phyloP scores from a whole-genome alignment of 805 yeast genomes.

The Barnettozyma sucrosica region DNA sequence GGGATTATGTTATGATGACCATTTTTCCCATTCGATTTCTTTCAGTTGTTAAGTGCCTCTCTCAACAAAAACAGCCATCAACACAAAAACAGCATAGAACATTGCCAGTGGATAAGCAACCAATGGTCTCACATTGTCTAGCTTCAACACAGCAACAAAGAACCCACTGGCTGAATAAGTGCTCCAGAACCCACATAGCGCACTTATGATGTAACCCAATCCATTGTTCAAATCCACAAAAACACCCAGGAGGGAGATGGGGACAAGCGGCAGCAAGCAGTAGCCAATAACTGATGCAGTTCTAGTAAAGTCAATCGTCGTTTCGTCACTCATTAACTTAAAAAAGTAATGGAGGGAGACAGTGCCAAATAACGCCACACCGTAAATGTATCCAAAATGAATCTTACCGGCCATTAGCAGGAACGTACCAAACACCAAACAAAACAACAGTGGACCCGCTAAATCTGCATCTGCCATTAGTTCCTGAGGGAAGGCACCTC shows the following conservation, averaged over 20 bases:
- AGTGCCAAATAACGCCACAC: conserved; percentile 91
- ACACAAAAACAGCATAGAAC: conserved; percentile 89
- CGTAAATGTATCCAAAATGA: conserved; percentile 95
- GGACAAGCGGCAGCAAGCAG: conserved; percentile 84
- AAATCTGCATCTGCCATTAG: conserved; percentile 84
- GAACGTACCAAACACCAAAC: conserved; percentile 78
- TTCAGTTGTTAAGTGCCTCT: conserved; percentile 18
- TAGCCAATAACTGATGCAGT: conserved; percentile 93
- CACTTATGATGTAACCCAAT: conserved; percentile 65
- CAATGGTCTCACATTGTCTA: conserved; percentile 79
- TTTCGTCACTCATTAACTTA: conserved; percentile 73
- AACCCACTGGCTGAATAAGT: conserved; percentile 91
- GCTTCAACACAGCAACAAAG: conserved; percentile 76
- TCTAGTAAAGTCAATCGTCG: conserved; percentile 47
- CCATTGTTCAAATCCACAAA: conserved; percentile 60
- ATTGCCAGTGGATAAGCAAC: conserved; percentile 91
- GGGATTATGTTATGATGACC: neutral
- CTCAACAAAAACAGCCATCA: conserved; percentile 84
- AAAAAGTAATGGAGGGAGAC: conserved; percentile 77
- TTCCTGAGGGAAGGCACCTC: conserved; percentile 57
- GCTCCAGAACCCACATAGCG: conserved; percentile 77
- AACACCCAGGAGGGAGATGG: conserved; percentile 64
- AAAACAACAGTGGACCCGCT: conserved; percentile 92
- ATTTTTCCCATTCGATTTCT: conserved; percentile 19
- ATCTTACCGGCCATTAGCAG: conserved; percentile 85